A percentile compares a stretch with the other conserved stretches of the same genome.
phyloP scores from a whole-genome alignment of 2,329 filamentous ascomycete genomes.

The Epichloe scottii region DNA sequence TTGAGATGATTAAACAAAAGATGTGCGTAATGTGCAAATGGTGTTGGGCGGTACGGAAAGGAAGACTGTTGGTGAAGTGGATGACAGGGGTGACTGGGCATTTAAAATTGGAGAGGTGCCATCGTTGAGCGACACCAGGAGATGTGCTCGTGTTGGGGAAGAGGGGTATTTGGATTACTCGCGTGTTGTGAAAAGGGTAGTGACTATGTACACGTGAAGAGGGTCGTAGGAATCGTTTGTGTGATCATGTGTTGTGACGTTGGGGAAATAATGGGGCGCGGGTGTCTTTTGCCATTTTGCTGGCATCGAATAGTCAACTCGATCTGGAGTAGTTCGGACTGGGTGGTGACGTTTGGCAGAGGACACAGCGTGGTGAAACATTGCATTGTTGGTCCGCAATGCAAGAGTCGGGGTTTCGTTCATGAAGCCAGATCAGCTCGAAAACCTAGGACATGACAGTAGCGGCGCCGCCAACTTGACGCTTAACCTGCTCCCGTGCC shows the following conservation, averaged over 20 bases:
- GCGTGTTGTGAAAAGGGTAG: slow-evolving; percentile 18
- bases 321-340: neutral
- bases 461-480: slow-evolving; percentile 52
- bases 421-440: slow-evolving; percentile 14
- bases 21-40: slow-evolving; percentile 5
- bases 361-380: neutral
- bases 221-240: slow-evolving; percentile 24
- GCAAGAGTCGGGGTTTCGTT: neutral
- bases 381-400: slow-evolving; percentile 3
- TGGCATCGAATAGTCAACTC: slow-evolving; percentile 1
- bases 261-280: slow-evolving; percentile 6
- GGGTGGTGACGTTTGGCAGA: neutral
- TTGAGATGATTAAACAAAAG: slow-evolving; percentile 15
- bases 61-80: neutral
- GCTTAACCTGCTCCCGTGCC: slow-evolving; percentile 95
- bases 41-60: neutral
- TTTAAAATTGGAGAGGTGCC: neutral
- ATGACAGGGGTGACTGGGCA: neutral
- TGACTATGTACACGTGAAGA: slow-evolving; percentile 27
- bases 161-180: slow-evolving; percentile 27
- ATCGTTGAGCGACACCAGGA: neutral
- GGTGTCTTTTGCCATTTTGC: neutral
- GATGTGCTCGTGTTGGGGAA: neutral
- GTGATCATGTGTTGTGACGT: slow-evolving; percentile 15
- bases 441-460: slow-evolving; percentile 36